Conservation (phyloP, 345 rosid species). For the Raphanus sativus region DNA sequence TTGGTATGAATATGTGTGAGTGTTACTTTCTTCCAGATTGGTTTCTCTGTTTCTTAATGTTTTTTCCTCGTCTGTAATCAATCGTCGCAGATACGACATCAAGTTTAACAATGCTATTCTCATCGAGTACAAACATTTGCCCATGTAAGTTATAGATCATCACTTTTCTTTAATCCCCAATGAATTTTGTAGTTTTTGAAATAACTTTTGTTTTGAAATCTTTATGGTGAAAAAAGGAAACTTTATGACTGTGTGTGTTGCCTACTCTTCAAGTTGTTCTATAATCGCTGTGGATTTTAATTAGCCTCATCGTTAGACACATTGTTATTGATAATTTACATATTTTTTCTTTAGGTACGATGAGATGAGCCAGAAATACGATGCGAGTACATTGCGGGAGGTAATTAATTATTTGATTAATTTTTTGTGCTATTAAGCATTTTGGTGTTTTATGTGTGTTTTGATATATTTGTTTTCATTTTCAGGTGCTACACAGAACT, state of each 20-base stretch:
- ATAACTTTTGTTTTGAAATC: too few relatives aligned
- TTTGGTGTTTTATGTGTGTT: slow-evolving; percentile 14
- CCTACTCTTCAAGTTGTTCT: neutral
- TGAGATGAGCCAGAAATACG: too few relatives aligned
- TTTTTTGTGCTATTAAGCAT: neutral
- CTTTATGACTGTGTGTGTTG: too few relatives aligned
- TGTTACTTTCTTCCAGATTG: too few relatives aligned
- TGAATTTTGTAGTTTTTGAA: neutral
- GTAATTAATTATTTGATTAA: slow-evolving; percentile 6
- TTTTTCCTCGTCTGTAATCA: neutral
- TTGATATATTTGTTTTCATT: neutral
- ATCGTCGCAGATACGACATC: slow-evolving; percentile 73
- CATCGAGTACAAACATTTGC: slow-evolving; percentile 89
- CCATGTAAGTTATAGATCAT: slow-evolving; percentile 58
- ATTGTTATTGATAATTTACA: too few relatives aligned
- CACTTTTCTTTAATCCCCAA: neutral
- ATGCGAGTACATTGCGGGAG: slow-evolving; percentile 47
- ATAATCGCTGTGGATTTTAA: neutral
- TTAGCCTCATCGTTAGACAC: too few relatives aligned
- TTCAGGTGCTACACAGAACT: slow-evolving; percentile 72
- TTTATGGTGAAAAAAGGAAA: too few relatives aligned
- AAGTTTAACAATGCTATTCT: slow-evolving; percentile 89
- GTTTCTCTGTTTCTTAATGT: neutral
- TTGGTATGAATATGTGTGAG: too few relatives aligned
- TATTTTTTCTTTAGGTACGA: too few relatives aligned